A percentile compares a stretch with the other conserved stretches of the same genome.
These are phyloP conservation scores for Ochetophila trinervis DNA, from an alignment of 306 rosid species.

Conservation along the genomic window DNA sequence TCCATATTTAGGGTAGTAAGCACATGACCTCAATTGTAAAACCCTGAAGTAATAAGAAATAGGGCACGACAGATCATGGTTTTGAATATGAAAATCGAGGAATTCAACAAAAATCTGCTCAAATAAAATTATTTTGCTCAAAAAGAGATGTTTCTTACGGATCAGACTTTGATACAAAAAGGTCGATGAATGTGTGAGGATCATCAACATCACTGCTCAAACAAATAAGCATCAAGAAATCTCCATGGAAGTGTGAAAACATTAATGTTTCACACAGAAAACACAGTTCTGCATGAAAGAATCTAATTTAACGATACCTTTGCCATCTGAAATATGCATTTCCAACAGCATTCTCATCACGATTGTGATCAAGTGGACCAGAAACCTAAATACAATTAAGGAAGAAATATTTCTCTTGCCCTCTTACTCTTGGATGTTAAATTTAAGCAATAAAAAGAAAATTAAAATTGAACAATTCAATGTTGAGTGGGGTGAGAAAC, in stretches of 20 bases:
- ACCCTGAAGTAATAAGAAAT: constrained; percentile 43
- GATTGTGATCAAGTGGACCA: constrained; percentile 82
- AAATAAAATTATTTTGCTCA: constrained; percentile 14
- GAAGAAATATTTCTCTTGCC: constrained; percentile 6
- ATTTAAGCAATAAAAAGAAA: neutral
- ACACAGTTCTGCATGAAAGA: constrained; percentile 2
- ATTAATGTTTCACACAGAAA: neutral
- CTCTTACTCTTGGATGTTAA: constrained; percentile 1
- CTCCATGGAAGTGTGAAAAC: neutral
- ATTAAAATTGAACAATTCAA: neutral
- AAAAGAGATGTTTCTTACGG: constrained; percentile 59
- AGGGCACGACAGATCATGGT: neutral
- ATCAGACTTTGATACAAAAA: constrained; percentile 67
- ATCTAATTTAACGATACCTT: constrained; percentile 44
- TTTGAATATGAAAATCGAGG: neutral
- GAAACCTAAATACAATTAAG: constrained; percentile 60
- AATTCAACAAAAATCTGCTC: neutral
- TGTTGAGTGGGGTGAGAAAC: neutral
- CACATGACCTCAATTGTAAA: constrained; percentile 72
- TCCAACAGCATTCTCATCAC: constrained; percentile 53
- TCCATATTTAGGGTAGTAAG: constrained; percentile 79
- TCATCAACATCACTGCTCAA: constrained; percentile 75
- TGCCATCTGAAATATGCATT: constrained; percentile 95
- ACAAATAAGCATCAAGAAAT: constrained; percentile 4
- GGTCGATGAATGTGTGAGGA: constrained; percentile 87